Evolutionary conservation across 1,139 yeast genomes (phyloP).

Genomic region (Pichia sp.): DNA sequence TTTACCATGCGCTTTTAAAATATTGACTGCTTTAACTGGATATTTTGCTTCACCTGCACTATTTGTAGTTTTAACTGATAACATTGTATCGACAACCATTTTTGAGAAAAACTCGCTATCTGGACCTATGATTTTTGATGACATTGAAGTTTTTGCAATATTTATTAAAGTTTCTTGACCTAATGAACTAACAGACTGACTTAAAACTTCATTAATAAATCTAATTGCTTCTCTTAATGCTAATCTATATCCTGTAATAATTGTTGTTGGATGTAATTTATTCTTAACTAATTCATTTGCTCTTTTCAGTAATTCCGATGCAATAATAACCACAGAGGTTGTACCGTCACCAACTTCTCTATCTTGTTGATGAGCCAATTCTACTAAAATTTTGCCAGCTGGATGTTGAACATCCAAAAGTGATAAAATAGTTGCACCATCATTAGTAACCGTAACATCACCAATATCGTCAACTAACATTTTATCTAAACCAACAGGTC

Average conservation of each 20-base stretch:
- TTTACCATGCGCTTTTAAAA: slow-evolving; percentile 94
- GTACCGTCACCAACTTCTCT: slow-evolving; percentile 99
- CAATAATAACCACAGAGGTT: slow-evolving; percentile 90
- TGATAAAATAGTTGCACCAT: slow-evolving; percentile 93
- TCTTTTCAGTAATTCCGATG: slow-evolving; percentile 83
- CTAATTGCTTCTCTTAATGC: slow-evolving; percentile 91
- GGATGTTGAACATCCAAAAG: slow-evolving; percentile 97
- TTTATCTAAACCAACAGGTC: slow-evolving; percentile 97
- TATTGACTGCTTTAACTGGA: slow-evolving; percentile 96
- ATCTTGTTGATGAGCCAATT: slow-evolving; percentile 97
- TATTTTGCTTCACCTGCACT: slow-evolving; percentile 83
- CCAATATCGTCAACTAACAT: slow-evolving; percentile 99
- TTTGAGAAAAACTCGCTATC: slow-evolving; percentile 87
- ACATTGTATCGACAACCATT: slow-evolving; percentile 92
- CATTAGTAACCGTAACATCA: slow-evolving; percentile 97
- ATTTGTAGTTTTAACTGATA: slow-evolving; percentile 90
- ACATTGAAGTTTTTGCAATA: slow-evolving; percentile 96
- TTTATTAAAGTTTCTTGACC: slow-evolving; percentile 79
- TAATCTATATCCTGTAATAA: slow-evolving; percentile 91
- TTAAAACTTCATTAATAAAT: slow-evolving; percentile 79
- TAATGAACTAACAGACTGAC: slow-evolving; percentile 71
- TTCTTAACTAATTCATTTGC: slow-evolving; percentile 93
- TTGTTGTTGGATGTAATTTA: slow-evolving; percentile 95
- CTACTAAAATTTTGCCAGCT: slow-evolving; percentile 95
- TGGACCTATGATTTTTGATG: slow-evolving; percentile 90